Evolutionary conservation across 345 rosid species (phyloP).

Genomic region (Arabidopsis thaliana): TAIR10.1 NC_003071.7:13646001-13646500

Average conservation of each 20-base stretch:
- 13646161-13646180: background rate
- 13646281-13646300: constrained; percentile 13
- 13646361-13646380: constrained; percentile 7
- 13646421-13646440: constrained; percentile 24
- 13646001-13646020: background rate
- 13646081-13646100: background rate
- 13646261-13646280: constrained; percentile 20
- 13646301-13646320: constrained; percentile 34
- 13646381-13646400: constrained; percentile 22
- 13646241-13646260: constrained; percentile 33
- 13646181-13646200: constrained; percentile 17
- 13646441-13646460: constrained; percentile 24
- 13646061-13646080: background rate
- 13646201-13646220: constrained; percentile 9
- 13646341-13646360: constrained; percentile 31
- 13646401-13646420: constrained; percentile 29
- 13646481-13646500: constrained; percentile 36
- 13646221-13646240: constrained; percentile 26
- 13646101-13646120: background rate
- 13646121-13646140: constrained; percentile 1
- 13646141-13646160: background rate
- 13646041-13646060: background rate
- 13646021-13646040: background rate
- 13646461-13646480: constrained; percentile 36
- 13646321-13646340: constrained; percentile 22